phyloP scores from a whole-genome alignment of 352 stramenopile species.

The Phytopythium oedochilum region DNA sequence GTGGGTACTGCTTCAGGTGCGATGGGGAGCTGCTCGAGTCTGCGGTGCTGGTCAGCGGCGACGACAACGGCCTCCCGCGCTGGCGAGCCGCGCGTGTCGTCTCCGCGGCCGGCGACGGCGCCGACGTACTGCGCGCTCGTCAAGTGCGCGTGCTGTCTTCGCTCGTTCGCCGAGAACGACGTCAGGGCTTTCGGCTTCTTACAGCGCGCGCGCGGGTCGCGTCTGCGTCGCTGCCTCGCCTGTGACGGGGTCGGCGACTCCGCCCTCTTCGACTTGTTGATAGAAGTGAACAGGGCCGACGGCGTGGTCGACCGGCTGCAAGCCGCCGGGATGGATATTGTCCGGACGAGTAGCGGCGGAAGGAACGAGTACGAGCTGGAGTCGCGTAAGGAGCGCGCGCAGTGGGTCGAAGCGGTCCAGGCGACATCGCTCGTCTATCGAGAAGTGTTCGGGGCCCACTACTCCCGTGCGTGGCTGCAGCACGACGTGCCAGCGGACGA shows the following conservation, averaged over 20 bases:
- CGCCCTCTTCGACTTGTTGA: background rate
- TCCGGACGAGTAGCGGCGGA: background rate
- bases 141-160: background rate
- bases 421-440: background rate
- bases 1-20: background rate
- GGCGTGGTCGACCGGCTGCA: background rate
- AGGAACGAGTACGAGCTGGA: background rate
- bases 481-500: background rate
- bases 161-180: background rate
- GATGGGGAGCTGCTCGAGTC: background rate
- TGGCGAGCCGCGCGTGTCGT: background rate
- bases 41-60: background rate
- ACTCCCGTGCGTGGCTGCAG: background rate
- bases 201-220: background rate
- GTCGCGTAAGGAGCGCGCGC: background rate
- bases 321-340: background rate
- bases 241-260: background rate
- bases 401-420: background rate
- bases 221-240: background rate
- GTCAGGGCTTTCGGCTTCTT: background rate
- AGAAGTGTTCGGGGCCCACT: background rate
- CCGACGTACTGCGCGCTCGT: background rate
- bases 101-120: background rate
- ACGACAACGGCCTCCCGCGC: background rate
- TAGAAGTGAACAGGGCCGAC: background rate